Conservation (phyloP, 345 rosid genomes). For the Populus alba region DNA sequence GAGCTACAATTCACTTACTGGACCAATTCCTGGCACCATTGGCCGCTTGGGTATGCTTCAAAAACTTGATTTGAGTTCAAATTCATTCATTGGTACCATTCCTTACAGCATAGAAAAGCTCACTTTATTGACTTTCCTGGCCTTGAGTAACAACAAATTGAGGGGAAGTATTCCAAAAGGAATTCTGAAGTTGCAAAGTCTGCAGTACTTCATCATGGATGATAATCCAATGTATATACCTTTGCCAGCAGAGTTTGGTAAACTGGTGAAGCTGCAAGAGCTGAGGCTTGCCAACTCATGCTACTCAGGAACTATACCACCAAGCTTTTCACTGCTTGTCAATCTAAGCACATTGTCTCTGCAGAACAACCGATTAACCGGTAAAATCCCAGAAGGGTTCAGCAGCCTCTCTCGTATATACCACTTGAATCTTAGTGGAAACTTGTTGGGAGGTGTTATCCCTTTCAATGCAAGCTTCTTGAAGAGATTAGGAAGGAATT, state of each 20-base stretch:
- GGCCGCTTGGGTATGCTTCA: slow-evolving; percentile 67
- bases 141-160: slow-evolving; percentile 66
- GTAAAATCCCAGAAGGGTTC: slow-evolving; percentile 61
- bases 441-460: slow-evolving; percentile 59
- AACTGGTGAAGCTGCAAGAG: slow-evolving; percentile 62
- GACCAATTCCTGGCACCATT: slow-evolving; percentile 56
- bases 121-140: slow-evolving; percentile 55
- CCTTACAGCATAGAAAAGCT: slow-evolving; percentile 60
- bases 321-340: slow-evolving; percentile 44
- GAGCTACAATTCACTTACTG: slow-evolving; percentile 65
- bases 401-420: slow-evolving; percentile 51
- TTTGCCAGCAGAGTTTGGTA: slow-evolving; percentile 60
- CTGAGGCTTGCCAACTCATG: slow-evolving; percentile 76
- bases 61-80: slow-evolving; percentile 86
- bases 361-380: slow-evolving; percentile 67
- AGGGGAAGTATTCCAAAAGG: slow-evolving; percentile 61
- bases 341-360: slow-evolving; percentile 79
- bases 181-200: slow-evolving; percentile 48
- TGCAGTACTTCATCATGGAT: slow-evolving; percentile 86
- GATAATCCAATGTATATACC: slow-evolving; percentile 67
- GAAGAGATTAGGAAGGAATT: slow-evolving; percentile 60
- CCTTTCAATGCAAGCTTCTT: slow-evolving; percentile 69
- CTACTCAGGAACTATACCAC: slow-evolving; percentile 64
- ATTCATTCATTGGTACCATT: slow-evolving; percentile 50
- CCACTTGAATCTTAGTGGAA: slow-evolving; percentile 77